A percentile compares a stretch with the other conserved stretches of the same genome.
Conservation (phyloP, 2,329 filamentous ascomycete genomes). For the Coniochaeta hoffmannii region DNA sequence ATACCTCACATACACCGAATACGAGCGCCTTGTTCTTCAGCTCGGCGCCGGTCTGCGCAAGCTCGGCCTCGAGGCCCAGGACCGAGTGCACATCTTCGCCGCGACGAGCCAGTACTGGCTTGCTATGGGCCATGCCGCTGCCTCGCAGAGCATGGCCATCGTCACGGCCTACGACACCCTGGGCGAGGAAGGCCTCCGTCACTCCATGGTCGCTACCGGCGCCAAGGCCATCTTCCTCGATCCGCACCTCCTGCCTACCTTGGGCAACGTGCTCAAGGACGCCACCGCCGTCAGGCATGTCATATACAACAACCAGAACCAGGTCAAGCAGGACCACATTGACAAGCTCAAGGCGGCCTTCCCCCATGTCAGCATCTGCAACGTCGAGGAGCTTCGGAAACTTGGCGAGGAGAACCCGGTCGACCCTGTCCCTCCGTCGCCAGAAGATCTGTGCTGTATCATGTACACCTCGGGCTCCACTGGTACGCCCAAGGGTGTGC, state of each 20-base stretch:
- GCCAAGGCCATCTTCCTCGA: conserved; percentile 69
- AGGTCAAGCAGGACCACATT: conserved; percentile 41
- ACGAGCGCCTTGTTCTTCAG: conserved; percentile 61
- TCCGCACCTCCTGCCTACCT: conserved; percentile 56
- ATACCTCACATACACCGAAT: conserved; percentile 72
- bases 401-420: conserved; percentile 55
- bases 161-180: conserved; percentile 81
- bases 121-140: conserved; percentile 40
- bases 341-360: conserved; percentile 43
- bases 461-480: conserved; percentile 74
- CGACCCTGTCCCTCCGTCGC: conserved; percentile 59
- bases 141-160: conserved; percentile 73
- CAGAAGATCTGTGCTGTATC: conserved; percentile 71
- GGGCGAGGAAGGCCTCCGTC: conserved; percentile 66
- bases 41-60: conserved; percentile 65
- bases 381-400: conserved; percentile 42
- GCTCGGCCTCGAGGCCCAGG: conserved; percentile 60
- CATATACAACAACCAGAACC: conserved; percentile 48
- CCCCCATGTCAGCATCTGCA: conserved; percentile 38
- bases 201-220: conserved; percentile 65
- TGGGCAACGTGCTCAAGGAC: conserved; percentile 45
- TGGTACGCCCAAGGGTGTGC: conserved; percentile 74
- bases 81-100: conserved; percentile 73
- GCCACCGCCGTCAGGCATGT: conserved; percentile 42
- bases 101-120: conserved; percentile 57